These are phyloP conservation scores for Strobilomyces confusus DNA, from an alignment of 768 basidiomycete species.

Conservation along the genomic window DNA sequence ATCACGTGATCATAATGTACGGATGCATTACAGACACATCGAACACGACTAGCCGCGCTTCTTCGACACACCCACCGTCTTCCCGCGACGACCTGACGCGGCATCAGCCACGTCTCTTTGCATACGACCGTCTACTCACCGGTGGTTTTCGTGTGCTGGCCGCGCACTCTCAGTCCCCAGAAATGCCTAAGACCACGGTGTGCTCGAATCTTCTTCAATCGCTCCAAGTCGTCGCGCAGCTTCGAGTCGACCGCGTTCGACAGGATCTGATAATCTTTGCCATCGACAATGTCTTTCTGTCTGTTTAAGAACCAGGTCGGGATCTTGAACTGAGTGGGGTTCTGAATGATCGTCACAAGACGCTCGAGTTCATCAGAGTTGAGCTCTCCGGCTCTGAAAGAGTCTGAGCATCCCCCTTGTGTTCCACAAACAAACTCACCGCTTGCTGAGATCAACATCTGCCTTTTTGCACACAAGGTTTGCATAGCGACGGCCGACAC, in stretches of 20 bases:
- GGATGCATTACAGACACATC: constrained; percentile 3
- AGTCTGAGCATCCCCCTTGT: constrained; percentile 2
- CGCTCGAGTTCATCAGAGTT: constrained; percentile 99
- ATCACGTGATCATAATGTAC: constrained; percentile 22
- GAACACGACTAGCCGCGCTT: constrained; percentile 55
- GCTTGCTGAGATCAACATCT: constrained; percentile 97
- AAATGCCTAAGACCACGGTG: constrained; percentile 91
- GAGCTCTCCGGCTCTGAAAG: constrained; percentile 88
- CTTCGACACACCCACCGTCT: constrained; percentile 96
- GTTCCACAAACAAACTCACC: constrained; percentile 51
- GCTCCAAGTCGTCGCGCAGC: constrained; percentile 95
- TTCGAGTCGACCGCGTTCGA: constrained; percentile 98
- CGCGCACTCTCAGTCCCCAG: constrained; percentile 94
- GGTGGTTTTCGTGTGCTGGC: constrained; percentile 99
- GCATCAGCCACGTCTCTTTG: not conserved
- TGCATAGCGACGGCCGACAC: constrained; percentile 97
- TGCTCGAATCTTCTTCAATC: constrained; percentile 98
- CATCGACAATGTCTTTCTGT: constrained; percentile 96
- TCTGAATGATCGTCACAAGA: constrained; percentile 98
- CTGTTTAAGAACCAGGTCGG: constrained; percentile 99
- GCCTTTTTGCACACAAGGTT: constrained; percentile 99
- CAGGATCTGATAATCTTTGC: constrained; percentile 93
- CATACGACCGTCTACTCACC: constrained; percentile 44
- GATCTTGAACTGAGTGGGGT: constrained; percentile 99
- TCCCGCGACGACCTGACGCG: constrained; percentile 79